Percentiles rank a stretch among this genome's conserved stretches.
phyloP scores from a whole-genome alignment of 2,329 filamentous ascomycete genomes.

The Fusarium verrucosum region DNA sequence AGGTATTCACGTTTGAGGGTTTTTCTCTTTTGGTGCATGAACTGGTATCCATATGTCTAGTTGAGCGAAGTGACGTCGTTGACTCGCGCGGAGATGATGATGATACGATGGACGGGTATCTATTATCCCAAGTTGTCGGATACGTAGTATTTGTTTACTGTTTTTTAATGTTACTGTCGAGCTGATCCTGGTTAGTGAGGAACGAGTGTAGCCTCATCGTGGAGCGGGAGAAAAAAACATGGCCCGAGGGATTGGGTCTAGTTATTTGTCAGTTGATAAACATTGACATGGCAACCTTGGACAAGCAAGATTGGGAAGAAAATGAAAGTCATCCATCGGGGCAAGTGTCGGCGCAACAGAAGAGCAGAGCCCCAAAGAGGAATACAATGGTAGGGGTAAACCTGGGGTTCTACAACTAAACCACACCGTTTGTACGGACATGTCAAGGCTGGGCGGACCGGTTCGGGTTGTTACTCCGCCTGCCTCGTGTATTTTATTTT shows the following conservation, averaged over 20 bases:
- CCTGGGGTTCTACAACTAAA: slow-evolving; percentile 34
- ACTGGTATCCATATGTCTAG: slow-evolving; percentile 17
- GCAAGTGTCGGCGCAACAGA: slow-evolving; percentile 13
- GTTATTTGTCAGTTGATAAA: slow-evolving; percentile 21
- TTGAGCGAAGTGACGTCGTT: slow-evolving; percentile 33
- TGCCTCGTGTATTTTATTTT: slow-evolving; percentile 33
- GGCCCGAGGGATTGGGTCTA: slow-evolving; percentile 21
- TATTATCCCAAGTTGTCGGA: neutral
- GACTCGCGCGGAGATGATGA: slow-evolving; percentile 6
- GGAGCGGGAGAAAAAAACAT: neutral
- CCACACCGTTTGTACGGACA: no score
- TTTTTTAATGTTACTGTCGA: no score
- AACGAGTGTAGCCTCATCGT: no score
- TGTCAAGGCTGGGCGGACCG: slow-evolving; percentile 30
- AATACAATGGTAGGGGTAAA: slow-evolving; percentile 30
- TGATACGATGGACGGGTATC: neutral
- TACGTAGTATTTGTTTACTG: neutral
- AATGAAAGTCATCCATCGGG: no score
- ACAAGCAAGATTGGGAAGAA: slow-evolving; percentile 6
- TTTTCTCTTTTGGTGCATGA: slow-evolving; percentile 12
- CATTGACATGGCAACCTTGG: neutral
- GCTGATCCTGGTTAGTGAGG: neutral
- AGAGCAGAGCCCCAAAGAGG: slow-evolving; percentile 10
- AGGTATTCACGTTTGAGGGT: no score
- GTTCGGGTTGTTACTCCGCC: slow-evolving; percentile 38